A percentile compares a stretch with the other conserved stretches of the same genome.
Conservation (phyloP, 176 grass and related monocot species). For the Hsuehochloa calcarea region DNA sequence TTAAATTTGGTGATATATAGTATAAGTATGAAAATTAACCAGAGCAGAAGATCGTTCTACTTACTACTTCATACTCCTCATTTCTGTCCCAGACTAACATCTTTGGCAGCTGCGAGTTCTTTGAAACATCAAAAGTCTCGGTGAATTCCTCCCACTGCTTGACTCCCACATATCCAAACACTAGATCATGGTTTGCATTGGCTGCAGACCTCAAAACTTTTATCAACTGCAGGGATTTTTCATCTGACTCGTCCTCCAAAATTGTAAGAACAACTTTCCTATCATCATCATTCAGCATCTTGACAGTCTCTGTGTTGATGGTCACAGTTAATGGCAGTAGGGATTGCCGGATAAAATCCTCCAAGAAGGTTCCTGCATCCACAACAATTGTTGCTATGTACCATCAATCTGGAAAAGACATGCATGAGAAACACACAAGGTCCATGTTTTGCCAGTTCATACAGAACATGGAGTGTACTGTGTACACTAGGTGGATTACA, state of each 20-base stretch:
- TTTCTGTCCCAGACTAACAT: conserved; percentile 83
- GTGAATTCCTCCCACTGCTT: conserved; percentile 88
- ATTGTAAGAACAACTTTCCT: conserved; percentile 81
- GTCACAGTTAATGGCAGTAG: conserved; percentile 75
- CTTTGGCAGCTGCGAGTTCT: conserved; percentile 61
- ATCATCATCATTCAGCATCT: conserved; percentile 71
- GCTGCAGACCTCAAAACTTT: conserved; percentile 80
- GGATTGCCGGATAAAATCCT: conserved; percentile 84
- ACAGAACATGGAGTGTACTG: not conserved
- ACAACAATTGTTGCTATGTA: conserved; percentile 7
- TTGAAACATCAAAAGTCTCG: conserved; percentile 60
- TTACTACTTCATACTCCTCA: conserved; percentile 84
- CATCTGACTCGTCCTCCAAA: conserved; percentile 67
- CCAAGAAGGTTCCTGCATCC: conserved; percentile 65
- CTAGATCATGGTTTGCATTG: conserved; percentile 78
- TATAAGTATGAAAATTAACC: not conserved
- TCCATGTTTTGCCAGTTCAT: not conserved
- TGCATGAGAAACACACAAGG: not conserved
- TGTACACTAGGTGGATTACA: not conserved
- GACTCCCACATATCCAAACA: conserved; percentile 84
- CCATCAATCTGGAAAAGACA: conserved; percentile 15
- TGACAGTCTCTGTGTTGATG: conserved; percentile 61
- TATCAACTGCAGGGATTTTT: conserved; percentile 52
- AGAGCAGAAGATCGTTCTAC: not conserved
- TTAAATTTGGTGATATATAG: not conserved